Percentiles rank a stretch among this genome's conserved stretches.
phyloP scores from a whole-genome alignment of 2,329 filamentous ascomycete species.

The Colletotrichum acutatum region DNA sequence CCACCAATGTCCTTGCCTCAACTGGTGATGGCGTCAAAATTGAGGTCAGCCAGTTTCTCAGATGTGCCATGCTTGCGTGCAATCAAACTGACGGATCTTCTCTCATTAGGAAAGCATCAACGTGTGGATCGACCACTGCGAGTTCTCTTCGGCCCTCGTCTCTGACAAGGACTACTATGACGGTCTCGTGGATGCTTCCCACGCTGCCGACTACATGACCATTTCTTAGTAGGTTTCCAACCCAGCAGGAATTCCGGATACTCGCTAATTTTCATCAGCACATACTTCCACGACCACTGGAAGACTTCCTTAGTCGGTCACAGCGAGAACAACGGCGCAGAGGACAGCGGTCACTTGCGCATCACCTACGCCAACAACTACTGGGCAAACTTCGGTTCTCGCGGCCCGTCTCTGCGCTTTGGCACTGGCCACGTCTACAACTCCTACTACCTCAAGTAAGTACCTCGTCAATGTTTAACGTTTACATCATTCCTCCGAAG shows the following conservation, averaged over 20 bases:
- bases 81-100: slow-evolving; percentile 55
- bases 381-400: slow-evolving; percentile 69
- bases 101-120: slow-evolving; percentile 58
- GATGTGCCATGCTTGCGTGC: fast-evolving
- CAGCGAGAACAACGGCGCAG: slow-evolving; percentile 65
- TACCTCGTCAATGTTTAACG: no score
- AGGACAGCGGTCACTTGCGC: slow-evolving; percentile 68
- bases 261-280: slow-evolving; percentile 38
- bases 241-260: no score
- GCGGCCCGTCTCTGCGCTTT: slow-evolving; percentile 68
- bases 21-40: slow-evolving; percentile 54
- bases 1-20: slow-evolving; percentile 46
- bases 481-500: no score
- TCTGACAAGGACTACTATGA: slow-evolving; percentile 56
- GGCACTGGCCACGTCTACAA: slow-evolving; percentile 65
- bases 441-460: slow-evolving; percentile 51
- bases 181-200: slow-evolving; percentile 55
- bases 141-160: slow-evolving; percentile 50
- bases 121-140: slow-evolving; percentile 60
- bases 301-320: slow-evolving; percentile 72
- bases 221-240: slow-evolving; percentile 43
- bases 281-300: slow-evolving; percentile 61
- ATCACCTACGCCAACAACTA: slow-evolving; percentile 72
- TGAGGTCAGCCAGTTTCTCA: neutral
- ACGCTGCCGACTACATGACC: slow-evolving; percentile 55